A percentile compares a stretch with the other conserved stretches of the same genome.
Evolutionary conservation across 1,284 basidiomycete species (phyloP).

Genomic region (Boletus smithii): DNA sequence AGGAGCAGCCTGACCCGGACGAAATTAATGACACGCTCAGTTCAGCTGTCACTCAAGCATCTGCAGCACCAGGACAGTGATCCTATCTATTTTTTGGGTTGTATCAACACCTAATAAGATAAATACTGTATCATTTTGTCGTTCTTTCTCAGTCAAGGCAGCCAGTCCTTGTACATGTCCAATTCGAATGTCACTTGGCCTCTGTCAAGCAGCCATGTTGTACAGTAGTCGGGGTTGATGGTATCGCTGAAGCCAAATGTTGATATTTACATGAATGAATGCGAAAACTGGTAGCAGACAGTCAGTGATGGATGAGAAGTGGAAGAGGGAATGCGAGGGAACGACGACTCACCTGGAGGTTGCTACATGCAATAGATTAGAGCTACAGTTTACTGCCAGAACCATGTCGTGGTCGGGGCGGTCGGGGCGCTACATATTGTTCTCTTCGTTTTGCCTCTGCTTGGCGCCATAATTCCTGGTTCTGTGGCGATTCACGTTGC

Average conservation of each 20-base stretch:
- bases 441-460: slow-evolving; percentile 49
- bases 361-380: slow-evolving; percentile 12
- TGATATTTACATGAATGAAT: slow-evolving; percentile 32
- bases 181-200: slow-evolving; percentile 9
- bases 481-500: slow-evolving; percentile 55
- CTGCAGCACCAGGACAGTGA: slow-evolving; percentile 14
- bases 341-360: slow-evolving; percentile 11
- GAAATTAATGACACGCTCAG: slow-evolving; percentile 12
- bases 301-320: slow-evolving; percentile 10
- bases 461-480: slow-evolving; percentile 54
- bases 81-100: slow-evolving; percentile 21
- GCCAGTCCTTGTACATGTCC: slow-evolving; percentile 12
- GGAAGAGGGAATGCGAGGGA: too few species aligned
- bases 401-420: slow-evolving; percentile 34
- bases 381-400: slow-evolving; percentile 46
- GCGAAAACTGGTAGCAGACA: slow-evolving; percentile 20
- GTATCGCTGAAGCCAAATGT: slow-evolving; percentile 23
- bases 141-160: slow-evolving; percentile 7
- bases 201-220: slow-evolving; percentile 19
- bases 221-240: slow-evolving; percentile 22
- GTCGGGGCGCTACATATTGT: slow-evolving; percentile 35
- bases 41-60: slow-evolving; percentile 9
- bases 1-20: slow-evolving; percentile 35
- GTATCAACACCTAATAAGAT: slow-evolving; percentile 24
- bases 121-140: slow-evolving; percentile 24